Evolutionary conservation across 345 rosid species (phyloP), one percentile per base, ranked within the genome.

Genomic region (Bruguiera parviflora): DNA sequence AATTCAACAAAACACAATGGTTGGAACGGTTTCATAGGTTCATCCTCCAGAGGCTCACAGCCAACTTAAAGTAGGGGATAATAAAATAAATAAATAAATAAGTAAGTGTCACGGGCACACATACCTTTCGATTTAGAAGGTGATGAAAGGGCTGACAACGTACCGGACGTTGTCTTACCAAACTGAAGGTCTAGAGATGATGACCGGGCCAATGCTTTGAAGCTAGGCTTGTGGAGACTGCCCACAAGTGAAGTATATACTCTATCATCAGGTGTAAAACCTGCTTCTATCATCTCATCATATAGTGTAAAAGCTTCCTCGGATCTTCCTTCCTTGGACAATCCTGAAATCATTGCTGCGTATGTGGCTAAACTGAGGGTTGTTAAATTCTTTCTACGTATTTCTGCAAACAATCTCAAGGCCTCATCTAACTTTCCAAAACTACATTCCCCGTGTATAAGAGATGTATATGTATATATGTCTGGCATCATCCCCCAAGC

Each of bases 241-340:
- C 84, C 85, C 20, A 84, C 88, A 57, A 94, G 97, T 70, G 87
- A 84, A 68, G 86, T 75, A 78, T 85, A 91, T 52, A 91, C 81
- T 77, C 81, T 82, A 59, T 94, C 82, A 72, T 89, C 95, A 73
- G 91, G 89, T 18, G 60, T 75, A 69, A 75, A 64, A 35, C 96
- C 97, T 63, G 79, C 75, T 62, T 74, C 77, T 24, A 79, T 81
- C 92, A 84, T 88, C 76, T 88, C 89, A 74, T 84, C 89, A 16
- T 91, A 87, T 74, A 75, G 35, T 27, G 39, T 80, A 71, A 89
- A 89, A 43, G 97, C 96, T 75, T 91, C 96, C 35, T 88, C 86
- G 3, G 98, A 87, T 72, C 91, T 86, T 59, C 90, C 98, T 31
- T 71, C 82, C 81, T 84, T 89, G 24, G 89, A 88, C 79, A 94